phyloP scores from a whole-genome alignment of 352 stramenopile genomes.

The Aphanomyces invadans region DNA sequence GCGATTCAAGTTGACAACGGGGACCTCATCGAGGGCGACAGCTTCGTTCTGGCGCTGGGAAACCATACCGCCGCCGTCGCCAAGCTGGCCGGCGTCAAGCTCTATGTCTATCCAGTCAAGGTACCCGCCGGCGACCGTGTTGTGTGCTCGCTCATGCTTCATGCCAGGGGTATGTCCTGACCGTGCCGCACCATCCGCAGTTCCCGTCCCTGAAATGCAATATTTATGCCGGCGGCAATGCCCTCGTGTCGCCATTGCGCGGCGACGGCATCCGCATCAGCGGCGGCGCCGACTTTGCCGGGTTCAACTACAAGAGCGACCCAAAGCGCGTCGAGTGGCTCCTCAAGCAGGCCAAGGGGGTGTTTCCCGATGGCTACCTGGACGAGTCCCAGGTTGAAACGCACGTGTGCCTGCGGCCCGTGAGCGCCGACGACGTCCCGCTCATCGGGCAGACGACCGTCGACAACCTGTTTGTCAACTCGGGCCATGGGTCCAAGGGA shows the following conservation, averaged over 20 bases:
- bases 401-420: slow-evolving; percentile 74
- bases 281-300: slow-evolving; percentile 67
- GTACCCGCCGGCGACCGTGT: too few relatives aligned
- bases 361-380: slow-evolving; percentile 78
- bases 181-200: slow-evolving; percentile 53
- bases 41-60: slow-evolving; percentile 76
- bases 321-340: slow-evolving; percentile 75
- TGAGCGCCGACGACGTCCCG: slow-evolving; percentile 76
- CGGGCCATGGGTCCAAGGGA: slow-evolving; percentile 75
- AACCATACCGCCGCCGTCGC: slow-evolving; percentile 67
- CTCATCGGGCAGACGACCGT: slow-evolving; percentile 73
- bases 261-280: slow-evolving; percentile 67
- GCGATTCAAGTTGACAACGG: slow-evolving; percentile 68
- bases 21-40: slow-evolving; percentile 79
- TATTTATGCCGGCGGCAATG: slow-evolving; percentile 70
- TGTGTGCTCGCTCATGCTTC: not conserved
- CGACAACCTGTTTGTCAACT: slow-evolving; percentile 79
- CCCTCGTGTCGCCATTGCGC: slow-evolving; percentile 57
- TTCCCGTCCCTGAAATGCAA: slow-evolving; percentile 69
- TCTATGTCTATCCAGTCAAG: slow-evolving; percentile 80
- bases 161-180: slow-evolving; percentile 67
- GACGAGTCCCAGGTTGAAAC: slow-evolving; percentile 67
- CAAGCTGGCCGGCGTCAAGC: slow-evolving; percentile 54
- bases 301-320: slow-evolving; percentile 50
- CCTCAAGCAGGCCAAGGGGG: slow-evolving; percentile 54